A percentile compares a stretch with the other conserved stretches of the same genome.
These are phyloP conservation scores for Polyrhizophydium stewartii DNA, from an alignment of 371 early-diverging fungal species.

Conservation along the genomic window DNA sequence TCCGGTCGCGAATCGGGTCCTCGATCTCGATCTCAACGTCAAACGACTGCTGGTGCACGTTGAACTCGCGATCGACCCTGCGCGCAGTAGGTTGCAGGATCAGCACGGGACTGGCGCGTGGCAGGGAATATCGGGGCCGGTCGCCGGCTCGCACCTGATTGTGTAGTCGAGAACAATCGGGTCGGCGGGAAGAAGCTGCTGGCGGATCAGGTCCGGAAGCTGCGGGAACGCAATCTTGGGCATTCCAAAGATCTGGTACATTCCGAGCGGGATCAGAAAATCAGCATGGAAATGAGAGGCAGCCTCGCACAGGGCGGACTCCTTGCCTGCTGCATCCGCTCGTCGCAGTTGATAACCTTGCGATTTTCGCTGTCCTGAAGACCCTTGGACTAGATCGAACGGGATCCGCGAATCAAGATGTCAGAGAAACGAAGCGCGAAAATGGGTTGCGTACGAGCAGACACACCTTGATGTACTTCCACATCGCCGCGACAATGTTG, in stretches of 20 bases:
- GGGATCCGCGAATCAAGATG: background rate
- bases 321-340: slow-evolving; percentile 48
- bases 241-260: slow-evolving; percentile 69
- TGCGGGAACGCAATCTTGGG: slow-evolving; percentile 71
- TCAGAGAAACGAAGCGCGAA: background rate
- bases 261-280: too few species aligned
- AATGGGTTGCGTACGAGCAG: background rate
- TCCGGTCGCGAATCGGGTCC: slow-evolving; percentile 54
- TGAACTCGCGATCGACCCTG: slow-evolving; percentile 36
- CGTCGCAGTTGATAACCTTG: slow-evolving; percentile 52
- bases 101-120: too few species aligned
- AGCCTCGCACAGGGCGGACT: background rate
- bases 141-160: slow-evolving; percentile 56
- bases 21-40: slow-evolving; percentile 91
- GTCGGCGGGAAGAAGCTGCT: slow-evolving; percentile 74
- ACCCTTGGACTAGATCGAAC: slow-evolving; percentile 52
- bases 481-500: slow-evolving; percentile 79
- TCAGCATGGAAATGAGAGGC: background rate
- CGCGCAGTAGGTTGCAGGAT: too few species aligned
- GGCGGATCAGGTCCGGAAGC: slow-evolving; percentile 75
- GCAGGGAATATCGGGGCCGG: background rate
- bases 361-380: slow-evolving; percentile 82
- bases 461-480: slow-evolving; percentile 94
- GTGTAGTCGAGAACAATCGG: slow-evolving; percentile 90
- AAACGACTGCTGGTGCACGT: slow-evolving; percentile 29